Evolutionary conservation across 1,284 basidiomycete genomes (phyloP).

Genomic region (Leccinum pachyderme): DNA sequence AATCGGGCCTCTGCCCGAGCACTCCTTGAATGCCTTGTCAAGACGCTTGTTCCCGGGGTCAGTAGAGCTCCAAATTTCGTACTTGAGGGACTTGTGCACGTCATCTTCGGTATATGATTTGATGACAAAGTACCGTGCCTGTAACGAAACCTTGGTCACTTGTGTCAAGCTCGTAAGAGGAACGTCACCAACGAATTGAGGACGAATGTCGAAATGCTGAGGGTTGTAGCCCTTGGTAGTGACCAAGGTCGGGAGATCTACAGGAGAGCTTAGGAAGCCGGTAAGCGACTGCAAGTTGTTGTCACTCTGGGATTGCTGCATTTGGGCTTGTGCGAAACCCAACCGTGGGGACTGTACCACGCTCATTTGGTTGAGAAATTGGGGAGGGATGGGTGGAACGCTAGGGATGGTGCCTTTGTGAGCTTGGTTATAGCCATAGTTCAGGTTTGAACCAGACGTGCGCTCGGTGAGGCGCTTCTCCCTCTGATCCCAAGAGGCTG

Average conservation of each 20-base stretch:
- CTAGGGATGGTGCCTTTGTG: constrained; percentile 50
- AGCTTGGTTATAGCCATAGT: constrained; percentile 58
- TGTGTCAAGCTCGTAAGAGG: background rate
- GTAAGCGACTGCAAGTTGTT: constrained; percentile 38
- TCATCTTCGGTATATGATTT: constrained; percentile 98
- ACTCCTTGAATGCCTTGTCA: constrained; percentile 94
- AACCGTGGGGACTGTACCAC: constrained; percentile 42
- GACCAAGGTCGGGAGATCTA: constrained; percentile 85
- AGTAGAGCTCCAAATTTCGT: constrained; percentile 96
- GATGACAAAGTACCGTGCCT: constrained; percentile 95
- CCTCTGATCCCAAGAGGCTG: constrained; percentile 56
- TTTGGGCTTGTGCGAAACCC: constrained; percentile 37
- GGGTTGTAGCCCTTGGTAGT: constrained; percentile 92
- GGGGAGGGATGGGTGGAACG: constrained; percentile 68
- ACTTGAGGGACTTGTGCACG: constrained; percentile 94
- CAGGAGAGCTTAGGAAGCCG: constrained; percentile 56
- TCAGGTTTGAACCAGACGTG: constrained; percentile 66
- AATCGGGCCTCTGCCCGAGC: constrained; percentile 80
- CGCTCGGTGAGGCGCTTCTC: constrained; percentile 55
- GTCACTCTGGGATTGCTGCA: constrained; percentile 31
- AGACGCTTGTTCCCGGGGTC: constrained; percentile 94
- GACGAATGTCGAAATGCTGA: constrained; percentile 77
- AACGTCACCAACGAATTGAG: constrained; percentile 59
- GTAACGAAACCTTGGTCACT: constrained; percentile 8
- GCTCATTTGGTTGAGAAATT: constrained; percentile 60